Evolutionary conservation across 805 yeast species (phyloP).

Genomic region (Teunomyces lycoperdinae): DNA sequence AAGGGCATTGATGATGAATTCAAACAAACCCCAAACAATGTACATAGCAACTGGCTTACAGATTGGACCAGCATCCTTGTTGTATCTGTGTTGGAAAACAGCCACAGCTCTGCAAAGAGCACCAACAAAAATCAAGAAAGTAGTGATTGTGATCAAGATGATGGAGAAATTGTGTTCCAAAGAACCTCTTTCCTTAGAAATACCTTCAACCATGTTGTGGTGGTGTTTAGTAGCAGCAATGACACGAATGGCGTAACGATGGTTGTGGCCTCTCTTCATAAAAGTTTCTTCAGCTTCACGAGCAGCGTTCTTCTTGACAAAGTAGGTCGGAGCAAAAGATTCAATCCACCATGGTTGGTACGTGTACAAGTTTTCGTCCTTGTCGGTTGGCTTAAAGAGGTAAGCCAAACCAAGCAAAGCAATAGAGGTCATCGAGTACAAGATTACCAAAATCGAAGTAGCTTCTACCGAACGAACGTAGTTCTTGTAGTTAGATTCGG

Average conservation of each 20-base stretch:
- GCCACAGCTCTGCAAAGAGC: constrained; percentile 51
- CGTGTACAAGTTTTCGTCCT: constrained; percentile 50
- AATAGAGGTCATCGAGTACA: constrained; percentile 55
- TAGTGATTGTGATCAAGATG: constrained; percentile 42
- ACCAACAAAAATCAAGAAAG: constrained; percentile 49
- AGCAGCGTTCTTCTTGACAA: constrained; percentile 52
- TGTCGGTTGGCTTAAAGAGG: constrained; percentile 51
- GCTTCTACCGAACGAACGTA: constrained; percentile 42
- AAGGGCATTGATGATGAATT: constrained; percentile 52
- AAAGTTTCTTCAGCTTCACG: constrained; percentile 47
- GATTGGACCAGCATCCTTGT: constrained; percentile 15
- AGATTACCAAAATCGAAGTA: constrained; percentile 28
- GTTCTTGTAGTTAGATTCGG: constrained; percentile 42
- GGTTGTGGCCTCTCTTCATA: constrained; percentile 46
- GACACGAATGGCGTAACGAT: constrained; percentile 52
- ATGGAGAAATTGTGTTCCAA: constrained; percentile 54
- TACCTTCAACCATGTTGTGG: constrained; percentile 35
- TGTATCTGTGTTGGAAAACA: constrained; percentile 32
- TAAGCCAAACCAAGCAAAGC: constrained; percentile 50
- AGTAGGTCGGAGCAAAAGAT: constrained; percentile 57
- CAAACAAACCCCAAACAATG: constrained; percentile 66
- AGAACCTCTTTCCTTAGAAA: constrained; percentile 37
- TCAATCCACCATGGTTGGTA: constrained; percentile 82
- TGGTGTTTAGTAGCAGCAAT: constrained; percentile 57
- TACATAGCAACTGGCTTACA: constrained; percentile 58